Evolutionary conservation across 768 basidiomycete species (phyloP).

Genomic region (Russula dissimulans): DNA sequence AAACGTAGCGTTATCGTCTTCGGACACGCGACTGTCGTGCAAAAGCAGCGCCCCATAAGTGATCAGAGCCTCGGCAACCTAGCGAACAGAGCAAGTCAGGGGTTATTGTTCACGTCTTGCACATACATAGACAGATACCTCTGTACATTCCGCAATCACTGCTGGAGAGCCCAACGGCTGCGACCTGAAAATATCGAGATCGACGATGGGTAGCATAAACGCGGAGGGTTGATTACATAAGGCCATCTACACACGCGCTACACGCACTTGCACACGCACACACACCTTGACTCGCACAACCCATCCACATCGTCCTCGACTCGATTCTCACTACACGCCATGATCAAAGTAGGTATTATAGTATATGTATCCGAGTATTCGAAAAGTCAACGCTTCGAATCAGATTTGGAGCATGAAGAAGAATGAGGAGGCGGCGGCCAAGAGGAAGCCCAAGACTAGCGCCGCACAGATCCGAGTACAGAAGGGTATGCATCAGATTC

Average conservation of each 20-base stretch:
- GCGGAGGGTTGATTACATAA: neutral
- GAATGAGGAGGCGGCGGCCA: constrained; percentile 93
- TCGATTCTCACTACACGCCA: constrained; percentile 18
- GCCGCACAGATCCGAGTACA: constrained; percentile 99
- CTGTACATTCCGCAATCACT: constrained; percentile 54
- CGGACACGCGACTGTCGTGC: constrained; percentile 75
- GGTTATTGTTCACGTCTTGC: neutral
- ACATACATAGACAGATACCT: constrained; percentile 31
- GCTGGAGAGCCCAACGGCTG: constrained; percentile 35
- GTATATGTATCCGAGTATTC: neutral
- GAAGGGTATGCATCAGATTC: constrained; percentile 57
- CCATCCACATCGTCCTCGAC: neutral
- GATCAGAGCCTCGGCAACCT: constrained; percentile 79
- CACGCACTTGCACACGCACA: neutral
- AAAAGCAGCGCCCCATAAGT: constrained; percentile 81
- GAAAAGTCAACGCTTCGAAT: constrained; percentile 9
- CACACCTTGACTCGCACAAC: constrained; percentile 7
- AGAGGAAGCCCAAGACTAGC: constrained; percentile 97
- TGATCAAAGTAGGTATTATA: constrained; percentile 36
- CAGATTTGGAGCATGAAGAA: constrained; percentile 99
- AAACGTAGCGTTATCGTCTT: constrained; percentile 72
- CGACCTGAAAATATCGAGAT: constrained; percentile 64
- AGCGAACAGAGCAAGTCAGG: neutral
- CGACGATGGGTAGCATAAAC: constrained; percentile 56
- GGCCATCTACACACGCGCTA: neutral